Percentiles rank a stretch among this genome's conserved stretches.
phyloP scores from a whole-genome alignment of 2,329 filamentous ascomycete genomes.

The Mycosphaerelloides madeirae region DNA sequence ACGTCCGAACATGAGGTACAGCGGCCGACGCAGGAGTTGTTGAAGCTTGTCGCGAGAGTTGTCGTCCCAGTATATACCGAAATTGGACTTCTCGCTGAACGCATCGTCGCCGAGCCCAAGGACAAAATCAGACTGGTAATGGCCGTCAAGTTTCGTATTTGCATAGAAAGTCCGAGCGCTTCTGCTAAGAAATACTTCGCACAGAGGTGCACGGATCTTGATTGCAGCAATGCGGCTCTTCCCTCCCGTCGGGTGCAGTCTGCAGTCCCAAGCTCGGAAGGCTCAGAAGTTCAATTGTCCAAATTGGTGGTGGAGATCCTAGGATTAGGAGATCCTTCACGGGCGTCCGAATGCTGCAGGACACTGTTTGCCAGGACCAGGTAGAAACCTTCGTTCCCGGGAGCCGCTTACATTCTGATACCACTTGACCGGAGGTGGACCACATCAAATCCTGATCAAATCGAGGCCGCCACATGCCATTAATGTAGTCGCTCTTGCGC shows the following conservation, averaged over 20 bases:
- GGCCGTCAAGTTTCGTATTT: neutral
- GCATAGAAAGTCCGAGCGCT: neutral
- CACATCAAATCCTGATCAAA: neutral
- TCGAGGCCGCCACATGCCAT: neutral
- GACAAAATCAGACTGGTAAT: neutral
- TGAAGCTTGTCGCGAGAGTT: neutral
- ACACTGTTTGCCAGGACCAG: neutral
- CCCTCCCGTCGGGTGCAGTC: no score
- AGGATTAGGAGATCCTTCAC: neutral
- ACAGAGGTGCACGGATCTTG: neutral
- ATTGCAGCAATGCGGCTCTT: no score
- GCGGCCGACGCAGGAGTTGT: neutral
- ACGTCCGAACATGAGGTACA: neutral
- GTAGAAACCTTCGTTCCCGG: neutral
- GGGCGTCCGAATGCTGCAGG: neutral
- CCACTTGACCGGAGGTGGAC: neutral
- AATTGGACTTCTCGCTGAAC: neutral
- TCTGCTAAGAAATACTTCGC: neutral
- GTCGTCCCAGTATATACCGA: neutral
- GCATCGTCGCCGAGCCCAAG: neutral
- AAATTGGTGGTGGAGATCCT: no score
- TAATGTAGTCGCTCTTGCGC: neutral
- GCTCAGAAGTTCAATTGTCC: no score
- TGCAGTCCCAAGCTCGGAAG: no score
- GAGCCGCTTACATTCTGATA: neutral